Evolutionary conservation across 257 asterid species (phyloP).

Genomic region (Cordia subcordata): DNA sequence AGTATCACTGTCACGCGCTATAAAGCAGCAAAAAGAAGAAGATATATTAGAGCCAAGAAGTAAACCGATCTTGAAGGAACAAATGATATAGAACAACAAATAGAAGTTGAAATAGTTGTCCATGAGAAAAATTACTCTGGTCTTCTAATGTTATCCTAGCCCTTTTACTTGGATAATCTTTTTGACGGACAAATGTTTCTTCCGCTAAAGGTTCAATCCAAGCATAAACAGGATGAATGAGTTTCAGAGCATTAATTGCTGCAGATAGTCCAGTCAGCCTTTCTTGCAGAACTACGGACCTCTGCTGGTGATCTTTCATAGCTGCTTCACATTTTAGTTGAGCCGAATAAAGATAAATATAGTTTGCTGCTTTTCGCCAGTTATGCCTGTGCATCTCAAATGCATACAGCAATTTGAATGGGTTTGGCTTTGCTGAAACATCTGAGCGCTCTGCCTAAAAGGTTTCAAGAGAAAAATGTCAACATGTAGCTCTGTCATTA

Average conservation of each 20-base stretch:
- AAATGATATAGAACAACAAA: slow-evolving; percentile 1
- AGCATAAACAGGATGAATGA: slow-evolving; percentile 88
- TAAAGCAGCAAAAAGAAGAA: slow-evolving; percentile 9
- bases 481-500: slow-evolving; percentile 7
- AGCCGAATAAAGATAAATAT: slow-evolving; percentile 59
- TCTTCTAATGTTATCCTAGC: slow-evolving; percentile 64
- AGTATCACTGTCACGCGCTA: slow-evolving; percentile 59
- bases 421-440: slow-evolving; percentile 75
- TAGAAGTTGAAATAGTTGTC: not conserved
- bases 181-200: slow-evolving; percentile 37
- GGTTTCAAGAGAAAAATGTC: slow-evolving; percentile 15
- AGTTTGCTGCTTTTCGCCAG: slow-evolving; percentile 94
- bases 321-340: slow-evolving; percentile 67
- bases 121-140: slow-evolving; percentile 37
- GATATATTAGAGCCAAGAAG: slow-evolving; percentile 2
- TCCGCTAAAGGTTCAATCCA: slow-evolving; percentile 75
- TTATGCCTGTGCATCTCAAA: slow-evolving; percentile 88
- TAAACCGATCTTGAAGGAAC: slow-evolving; percentile 9
- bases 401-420: slow-evolving; percentile 78
- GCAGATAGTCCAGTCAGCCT: slow-evolving; percentile 81
- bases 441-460: slow-evolving; percentile 93
- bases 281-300: slow-evolving; percentile 72
- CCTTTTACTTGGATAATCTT: slow-evolving; percentile 69
- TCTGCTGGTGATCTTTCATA: slow-evolving; percentile 52
- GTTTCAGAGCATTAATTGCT: slow-evolving; percentile 90